Conservation (phyloP, 352 stramenopile genomes). For the Phytopythium kandeliae region DNA sequence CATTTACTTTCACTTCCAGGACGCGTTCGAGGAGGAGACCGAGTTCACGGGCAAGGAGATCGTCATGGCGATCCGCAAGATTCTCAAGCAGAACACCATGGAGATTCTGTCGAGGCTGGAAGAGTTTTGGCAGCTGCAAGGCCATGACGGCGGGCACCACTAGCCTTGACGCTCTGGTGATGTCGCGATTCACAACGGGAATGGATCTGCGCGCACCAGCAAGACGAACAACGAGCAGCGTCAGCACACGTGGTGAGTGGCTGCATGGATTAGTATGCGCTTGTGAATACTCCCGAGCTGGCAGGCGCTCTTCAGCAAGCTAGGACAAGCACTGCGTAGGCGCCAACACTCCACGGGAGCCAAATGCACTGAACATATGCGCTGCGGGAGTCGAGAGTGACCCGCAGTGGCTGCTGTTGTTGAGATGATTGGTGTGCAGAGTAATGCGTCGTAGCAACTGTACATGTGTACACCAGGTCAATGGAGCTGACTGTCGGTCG, state of each 20-base stretch:
- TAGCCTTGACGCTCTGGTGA: neutral
- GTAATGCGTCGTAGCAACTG: neutral
- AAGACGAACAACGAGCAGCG: neutral
- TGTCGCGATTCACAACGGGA: neutral
- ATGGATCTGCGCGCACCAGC: neutral
- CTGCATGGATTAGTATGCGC: neutral
- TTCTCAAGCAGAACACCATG: conserved; percentile 83
- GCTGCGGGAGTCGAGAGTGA: neutral
- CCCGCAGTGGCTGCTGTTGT: neutral
- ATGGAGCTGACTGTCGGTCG: too few species aligned
- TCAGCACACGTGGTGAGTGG: neutral
- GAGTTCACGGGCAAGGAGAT: conserved; percentile 83
- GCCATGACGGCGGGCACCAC: conserved; percentile 9
- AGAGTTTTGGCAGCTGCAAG: conserved; percentile 62
- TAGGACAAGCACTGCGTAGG: too few species aligned
- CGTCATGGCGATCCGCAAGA: conserved; percentile 75
- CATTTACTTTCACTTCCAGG: conserved; percentile 84
- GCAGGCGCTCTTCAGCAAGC: neutral
- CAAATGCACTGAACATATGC: neutral
- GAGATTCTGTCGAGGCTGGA: conserved; percentile 68
- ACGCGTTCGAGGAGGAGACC: conserved; percentile 77
- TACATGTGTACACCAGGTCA: too few species aligned
- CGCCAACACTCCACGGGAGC: too few species aligned
- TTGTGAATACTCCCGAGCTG: neutral
- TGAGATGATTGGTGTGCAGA: neutral